Percentiles rank a stretch among this genome's conserved stretches.
phyloP scores from a whole-genome alignment of 2,329 filamentous ascomycete genomes.

The Gaeumannomyces tritici region DNA sequence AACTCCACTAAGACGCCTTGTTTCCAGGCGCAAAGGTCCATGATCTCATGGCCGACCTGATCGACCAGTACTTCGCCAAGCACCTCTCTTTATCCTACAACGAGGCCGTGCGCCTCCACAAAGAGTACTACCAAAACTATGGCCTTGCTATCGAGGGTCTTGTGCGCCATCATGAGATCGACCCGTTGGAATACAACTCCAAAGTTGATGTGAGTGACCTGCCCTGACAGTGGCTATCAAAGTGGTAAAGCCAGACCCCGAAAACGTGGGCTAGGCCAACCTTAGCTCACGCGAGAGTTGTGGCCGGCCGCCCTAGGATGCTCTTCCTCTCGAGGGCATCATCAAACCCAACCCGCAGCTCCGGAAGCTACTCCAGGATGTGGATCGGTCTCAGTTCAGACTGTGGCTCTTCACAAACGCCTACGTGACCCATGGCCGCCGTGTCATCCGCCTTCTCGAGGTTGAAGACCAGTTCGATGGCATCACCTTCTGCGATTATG shows the following conservation, averaged over 20 bases:
- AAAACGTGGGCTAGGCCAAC: not conserved
- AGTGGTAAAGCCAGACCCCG: not conserved
- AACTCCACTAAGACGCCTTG: not conserved
- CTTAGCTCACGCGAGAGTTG: not conserved
- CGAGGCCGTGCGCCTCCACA: constrained; percentile 79
- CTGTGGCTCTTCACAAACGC: constrained; percentile 96
- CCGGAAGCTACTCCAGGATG: constrained; percentile 65
- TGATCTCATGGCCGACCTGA: constrained; percentile 79
- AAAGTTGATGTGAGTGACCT: constrained; percentile 58
- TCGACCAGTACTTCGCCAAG: constrained; percentile 51
- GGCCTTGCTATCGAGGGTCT: constrained; percentile 95
- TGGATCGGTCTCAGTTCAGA: constrained; percentile 76
- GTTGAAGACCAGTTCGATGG: constrained; percentile 90
- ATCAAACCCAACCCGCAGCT: constrained; percentile 71
- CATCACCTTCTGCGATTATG: constrained; percentile 91
- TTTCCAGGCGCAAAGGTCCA: constrained; percentile 64
- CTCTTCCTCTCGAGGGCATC: constrained; percentile 75
- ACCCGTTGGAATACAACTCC: constrained; percentile 86
- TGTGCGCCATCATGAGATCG: constrained; percentile 87
- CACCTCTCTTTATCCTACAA: constrained; percentile 66
- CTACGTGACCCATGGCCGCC: constrained; percentile 76
- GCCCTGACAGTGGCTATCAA: no score
- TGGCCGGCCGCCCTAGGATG: constrained; percentile 40
- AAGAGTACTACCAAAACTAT: constrained; percentile 91
- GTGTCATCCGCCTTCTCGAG: constrained; percentile 71